phyloP scores from a whole-genome alignment of 2,329 filamentous ascomycete genomes.

The Botrytis squamosa region DNA sequence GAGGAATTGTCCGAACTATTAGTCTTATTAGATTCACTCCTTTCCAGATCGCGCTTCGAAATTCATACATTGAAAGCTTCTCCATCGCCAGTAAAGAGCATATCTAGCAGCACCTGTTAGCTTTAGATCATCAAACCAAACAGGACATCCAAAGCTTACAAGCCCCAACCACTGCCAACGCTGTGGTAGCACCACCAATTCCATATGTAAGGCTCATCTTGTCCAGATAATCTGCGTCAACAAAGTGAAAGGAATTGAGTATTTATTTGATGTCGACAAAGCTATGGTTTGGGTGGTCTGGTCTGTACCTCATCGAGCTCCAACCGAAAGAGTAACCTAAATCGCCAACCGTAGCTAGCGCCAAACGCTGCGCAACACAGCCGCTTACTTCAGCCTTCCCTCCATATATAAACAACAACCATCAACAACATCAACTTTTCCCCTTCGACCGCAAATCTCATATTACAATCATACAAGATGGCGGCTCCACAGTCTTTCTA shows the following conservation, averaged over 20 bases:
- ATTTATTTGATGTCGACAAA: constrained; percentile 14
- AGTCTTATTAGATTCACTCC: constrained; percentile 17
- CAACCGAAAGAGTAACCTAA: constrained; percentile 18
- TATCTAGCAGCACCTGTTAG: constrained; percentile 61
- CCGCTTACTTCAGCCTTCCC: constrained; percentile 27
- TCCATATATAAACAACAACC: constrained; percentile 24
- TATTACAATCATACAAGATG: constrained; percentile 41
- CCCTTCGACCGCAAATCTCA: constrained; percentile 25
- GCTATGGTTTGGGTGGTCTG: constrained; percentile 12
- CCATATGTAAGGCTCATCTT: constrained; percentile 74
- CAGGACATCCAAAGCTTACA: constrained; percentile 60
- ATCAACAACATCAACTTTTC: constrained; percentile 17
- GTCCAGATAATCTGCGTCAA: constrained; percentile 17
- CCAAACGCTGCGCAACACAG: constrained; percentile 17
- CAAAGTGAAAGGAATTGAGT: constrained; percentile 2
- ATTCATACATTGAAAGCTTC: constrained; percentile 85
- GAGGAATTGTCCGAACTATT: constrained; percentile 85
- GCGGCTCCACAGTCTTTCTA: constrained; percentile 66
- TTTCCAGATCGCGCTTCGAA: background rate
- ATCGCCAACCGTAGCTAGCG: constrained; percentile 30
- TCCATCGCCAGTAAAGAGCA: constrained; percentile 96
- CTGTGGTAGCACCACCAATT: constrained; percentile 64
- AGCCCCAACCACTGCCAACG: constrained; percentile 70
- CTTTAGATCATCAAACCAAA: constrained; percentile 21
- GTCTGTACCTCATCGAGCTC: constrained; percentile 16